Evolutionary conservation across 129 eudicot genomes (phyloP), one percentile per base, ranked within the genome.

Genomic region (Logfia minima): DNA sequence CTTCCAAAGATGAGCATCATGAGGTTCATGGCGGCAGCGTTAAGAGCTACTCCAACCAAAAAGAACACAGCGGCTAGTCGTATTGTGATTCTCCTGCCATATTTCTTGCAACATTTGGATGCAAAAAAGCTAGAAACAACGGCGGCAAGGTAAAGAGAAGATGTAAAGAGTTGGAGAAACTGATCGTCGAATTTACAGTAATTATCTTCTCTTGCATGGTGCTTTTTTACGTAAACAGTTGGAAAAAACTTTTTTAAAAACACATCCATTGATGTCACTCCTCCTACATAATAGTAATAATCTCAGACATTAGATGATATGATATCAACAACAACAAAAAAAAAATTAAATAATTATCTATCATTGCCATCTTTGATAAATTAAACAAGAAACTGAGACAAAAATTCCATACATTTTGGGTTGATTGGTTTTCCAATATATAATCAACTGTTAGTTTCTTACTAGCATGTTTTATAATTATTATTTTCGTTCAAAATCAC

Each of bases 211-310:
- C 60, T 79, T 0, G 79, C 91, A n/a, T 59, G 60, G 68, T 86
- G 86, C 53, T 88, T 88, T 75, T 69, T 88, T 6, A 2, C 75
- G 68, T 79, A 84, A 17, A 91, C 97, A 0, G 1, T 17, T 0
- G 91, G 93, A 65, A 91, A 91, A 58, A 91, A 91, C 70, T 85
- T 77, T 74, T 29, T 10, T 76, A 91, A 79, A 75, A 88, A 88
- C 67, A 66, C 85, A 77, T 88, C 97, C 97, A 88, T 91, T 0
- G 90, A 83, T 14, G 90, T 88, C 68, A 91, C 93, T 29, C 97
- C 92, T 18, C 93, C 96, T 86, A 71, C 72, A 70, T 24, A 60
- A 31, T 4, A 65, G 0, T 34, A 21, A 3, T 24, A 56, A 18
- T 18, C 66, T 23, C 14, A 64, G 4, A 13, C 29, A 71, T 34